Base-by-base conservation (phyloP, 2,329 filamentous ascomycete species). In the Mycosphaerella sp. region DNA sequence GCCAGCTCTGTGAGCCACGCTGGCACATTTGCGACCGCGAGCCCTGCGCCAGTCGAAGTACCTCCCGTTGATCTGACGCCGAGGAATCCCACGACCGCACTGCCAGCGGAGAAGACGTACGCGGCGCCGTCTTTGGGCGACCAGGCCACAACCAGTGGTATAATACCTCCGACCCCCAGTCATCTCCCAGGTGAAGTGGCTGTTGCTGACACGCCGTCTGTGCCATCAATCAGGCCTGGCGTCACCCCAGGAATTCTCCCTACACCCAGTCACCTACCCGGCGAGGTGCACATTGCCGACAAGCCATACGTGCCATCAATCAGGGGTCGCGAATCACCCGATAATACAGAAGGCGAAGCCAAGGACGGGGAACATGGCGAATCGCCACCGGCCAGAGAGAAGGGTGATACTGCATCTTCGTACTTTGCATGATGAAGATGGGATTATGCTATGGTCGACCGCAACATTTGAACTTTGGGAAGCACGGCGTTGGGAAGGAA, bases 301-400 rank as follows among this genome's bases (percentile, higher is more conserved):
- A 49, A 42, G 39, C 45, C 45, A 28, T 49, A 49, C n/a, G 45
- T 36, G 27, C 45, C 45, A 17, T 49, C 45, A 13, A 41, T 32
- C 39, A 41, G 17, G 39, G 12, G 10, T 13, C 12, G 9, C 13
- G 39, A 41, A 9, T 10, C 10, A 17, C 13, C 10, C 36, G 18
- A 39, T 16, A 10, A n/a, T 9, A n/a, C 36, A 16, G 7, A 35
- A 17, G 37, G 17, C 12, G 37, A 41, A 8, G 16, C 35, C 6
- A 32, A 35, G 37, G 17, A 43, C 30, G 8, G 10, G 21, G 41
- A 30, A 9, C 41, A 14, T 43, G 41, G 39, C 39, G 25, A 12
- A 10, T 21, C 17, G 25, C 41, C n/a, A 25, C 41, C 30, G 9
- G 30, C 30, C 4, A 28, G 25, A 16, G 25, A 14, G 14, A n/a